Conservation (phyloP, 1,284 basidiomycete species). For the Mycena sp. region DNA sequence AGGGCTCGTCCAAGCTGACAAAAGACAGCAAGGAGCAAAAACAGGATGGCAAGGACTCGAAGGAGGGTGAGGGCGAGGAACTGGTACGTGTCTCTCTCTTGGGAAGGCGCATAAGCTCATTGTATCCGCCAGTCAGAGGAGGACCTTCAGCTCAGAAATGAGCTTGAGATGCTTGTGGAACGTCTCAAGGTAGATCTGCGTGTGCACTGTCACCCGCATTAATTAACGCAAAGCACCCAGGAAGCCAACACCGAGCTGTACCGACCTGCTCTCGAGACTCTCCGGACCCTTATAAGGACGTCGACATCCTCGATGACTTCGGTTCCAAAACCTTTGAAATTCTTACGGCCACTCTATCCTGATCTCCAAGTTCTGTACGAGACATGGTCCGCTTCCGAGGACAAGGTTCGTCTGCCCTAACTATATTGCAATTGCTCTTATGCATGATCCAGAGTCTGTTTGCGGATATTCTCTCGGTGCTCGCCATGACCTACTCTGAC, state of each 20-base stretch:
- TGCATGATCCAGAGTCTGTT: slow-evolving; percentile 77
- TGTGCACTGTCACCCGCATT: slow-evolving; percentile 14
- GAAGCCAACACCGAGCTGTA: slow-evolving; percentile 90
- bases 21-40: slow-evolving; percentile 73
- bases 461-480: slow-evolving; percentile 96
- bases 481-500: slow-evolving; percentile 99
- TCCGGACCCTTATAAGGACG: slow-evolving; percentile 94
- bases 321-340: slow-evolving; percentile 99
- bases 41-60: slow-evolving; percentile 65
- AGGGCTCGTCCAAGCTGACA: slow-evolving; percentile 48
- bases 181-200: slow-evolving; percentile 81
- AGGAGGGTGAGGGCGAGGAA: slow-evolving; percentile 83
- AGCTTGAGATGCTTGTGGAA: slow-evolving; percentile 98
- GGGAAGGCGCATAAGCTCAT: slow-evolving; percentile 23
- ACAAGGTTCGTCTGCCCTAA: neutral
- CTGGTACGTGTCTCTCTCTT: slow-evolving; percentile 64
- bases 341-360: slow-evolving; percentile 95
- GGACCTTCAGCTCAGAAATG: slow-evolving; percentile 92
- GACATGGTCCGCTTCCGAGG: slow-evolving; percentile 62
- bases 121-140: slow-evolving; percentile 85
- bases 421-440: neutral
- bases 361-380: slow-evolving; percentile 87
- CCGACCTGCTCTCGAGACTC: slow-evolving; percentile 91
- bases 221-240: slow-evolving; percentile 52
- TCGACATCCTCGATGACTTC: slow-evolving; percentile 99